These are phyloP conservation scores for Amphicarpaea edgeworthii DNA, from an alignment of 306 rosid species.

Conservation along the genomic window DNA sequence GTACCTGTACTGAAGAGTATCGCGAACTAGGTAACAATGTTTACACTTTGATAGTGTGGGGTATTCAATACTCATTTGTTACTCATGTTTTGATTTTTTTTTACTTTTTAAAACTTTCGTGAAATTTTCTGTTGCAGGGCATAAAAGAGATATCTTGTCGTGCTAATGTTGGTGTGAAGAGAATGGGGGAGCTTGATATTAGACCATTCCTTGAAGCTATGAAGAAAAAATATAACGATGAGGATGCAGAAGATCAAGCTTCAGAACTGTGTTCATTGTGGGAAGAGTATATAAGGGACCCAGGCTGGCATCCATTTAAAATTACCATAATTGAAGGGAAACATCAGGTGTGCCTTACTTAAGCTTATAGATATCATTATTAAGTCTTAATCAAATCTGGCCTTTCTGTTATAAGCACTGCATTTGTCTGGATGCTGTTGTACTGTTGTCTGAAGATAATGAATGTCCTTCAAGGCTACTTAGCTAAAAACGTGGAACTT, in stretches of 20 bases:
- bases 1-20: not conserved
- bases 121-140: conserved; percentile 54
- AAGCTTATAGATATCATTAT: conserved; percentile 26
- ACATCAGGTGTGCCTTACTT: conserved; percentile 59
- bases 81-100: not conserved
- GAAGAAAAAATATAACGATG: conserved; percentile 78
- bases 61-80: conserved; percentile 32
- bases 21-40: not conserved
- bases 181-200: conserved; percentile 95
- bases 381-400: conserved; percentile 29
- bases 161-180: conserved; percentile 68
- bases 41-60: conserved; percentile 2
- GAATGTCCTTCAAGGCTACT: conserved; percentile 22
- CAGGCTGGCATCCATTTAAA: conserved; percentile 96
- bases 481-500: not conserved
- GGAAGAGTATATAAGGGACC: conserved; percentile 92
- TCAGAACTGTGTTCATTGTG: conserved; percentile 86
- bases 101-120: too few relatives aligned
- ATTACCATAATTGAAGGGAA: conserved; percentile 56
- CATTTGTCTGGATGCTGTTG: conserved; percentile 10
- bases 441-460: conserved; percentile 20
- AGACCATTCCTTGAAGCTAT: conserved; percentile 80
- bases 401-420: conserved; percentile 20
- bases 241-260: conserved; percentile 86
- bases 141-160: conserved; percentile 66